Conservation (phyloP, 164 flowering plant species). For the Echeveria elegans region DNA sequence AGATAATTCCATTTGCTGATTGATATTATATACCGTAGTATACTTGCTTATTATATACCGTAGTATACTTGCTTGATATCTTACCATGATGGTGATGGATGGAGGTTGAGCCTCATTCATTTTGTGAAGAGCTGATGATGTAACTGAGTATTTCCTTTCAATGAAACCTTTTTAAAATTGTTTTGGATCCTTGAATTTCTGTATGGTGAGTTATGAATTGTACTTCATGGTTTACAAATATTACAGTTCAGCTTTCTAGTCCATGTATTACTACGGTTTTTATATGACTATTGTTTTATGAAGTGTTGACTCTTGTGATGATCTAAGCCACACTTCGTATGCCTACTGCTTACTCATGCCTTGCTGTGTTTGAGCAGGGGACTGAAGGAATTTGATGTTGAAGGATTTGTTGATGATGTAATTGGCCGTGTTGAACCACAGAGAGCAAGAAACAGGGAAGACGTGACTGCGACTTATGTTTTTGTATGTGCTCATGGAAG, state of each 20-base stretch:
- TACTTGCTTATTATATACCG: not conserved
- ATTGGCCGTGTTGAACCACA: conserved; percentile 55
- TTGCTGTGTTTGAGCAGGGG: conserved; percentile 34
- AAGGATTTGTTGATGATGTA: conserved; percentile 77
- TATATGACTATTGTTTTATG: not conserved
- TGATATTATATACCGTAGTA: not conserved
- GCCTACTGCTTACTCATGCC: not conserved
- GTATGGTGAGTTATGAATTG: not conserved
- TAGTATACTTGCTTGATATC: not conserved
- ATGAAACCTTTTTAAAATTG: too few species aligned
- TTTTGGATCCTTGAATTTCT: not conserved
- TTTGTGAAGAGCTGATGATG: not conserved
- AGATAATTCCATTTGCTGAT: not conserved
- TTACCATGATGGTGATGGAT: not conserved
- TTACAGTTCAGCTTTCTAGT: not conserved
- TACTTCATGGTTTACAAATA: not conserved
- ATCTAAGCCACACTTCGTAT: not conserved
- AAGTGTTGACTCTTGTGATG: not conserved
- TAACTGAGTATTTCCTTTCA: not conserved
- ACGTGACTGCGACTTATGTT: conserved; percentile 53
- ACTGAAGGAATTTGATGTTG: conserved; percentile 55
- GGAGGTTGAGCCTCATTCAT: not conserved
- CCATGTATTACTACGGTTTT: not conserved
- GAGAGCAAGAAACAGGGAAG: conserved; percentile 48
- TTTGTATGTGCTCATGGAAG: conserved; percentile 88